Conservation (phyloP, 2,329 filamentous ascomycete species). For the Acephala macrosclerotiorum region DNA sequence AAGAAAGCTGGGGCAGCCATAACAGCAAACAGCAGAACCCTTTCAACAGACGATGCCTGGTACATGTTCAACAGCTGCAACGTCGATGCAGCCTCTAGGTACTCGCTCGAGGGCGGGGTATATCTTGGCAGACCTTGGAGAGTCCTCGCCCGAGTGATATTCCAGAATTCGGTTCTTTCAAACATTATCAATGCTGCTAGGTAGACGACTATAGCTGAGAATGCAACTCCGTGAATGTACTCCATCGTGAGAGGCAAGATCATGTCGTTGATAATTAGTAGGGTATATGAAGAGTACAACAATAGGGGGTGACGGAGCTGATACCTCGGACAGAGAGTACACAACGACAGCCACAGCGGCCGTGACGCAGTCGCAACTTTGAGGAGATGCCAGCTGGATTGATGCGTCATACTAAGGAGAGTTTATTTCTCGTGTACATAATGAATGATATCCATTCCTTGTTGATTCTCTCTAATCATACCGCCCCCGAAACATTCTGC, state of each 20-base stretch:
- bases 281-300: conserved; percentile 18
- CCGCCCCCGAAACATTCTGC: too few species aligned
- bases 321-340: conserved; percentile 10
- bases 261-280: background rate
- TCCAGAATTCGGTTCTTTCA: conserved; percentile 54
- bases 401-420: too few species aligned
- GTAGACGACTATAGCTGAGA: conserved; percentile 47
- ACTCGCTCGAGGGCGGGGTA: conserved; percentile 45
- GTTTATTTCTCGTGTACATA: too few species aligned
- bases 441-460: too few species aligned
- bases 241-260: background rate
- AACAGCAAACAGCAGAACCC: conserved; percentile 11
- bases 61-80: conserved; percentile 12
- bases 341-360: conserved; percentile 11
- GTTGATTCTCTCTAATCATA: too few species aligned
- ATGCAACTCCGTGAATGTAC: conserved; percentile 28
- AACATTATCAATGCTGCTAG: conserved; percentile 57
- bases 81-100: conserved; percentile 3
- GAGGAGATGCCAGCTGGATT: background rate
- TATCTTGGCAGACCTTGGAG: background rate
- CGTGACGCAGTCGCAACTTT: conserved; percentile 12
- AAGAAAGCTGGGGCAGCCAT: conserved; percentile 15
- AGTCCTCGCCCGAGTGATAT: conserved; percentile 54
- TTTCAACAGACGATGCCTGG: conserved; percentile 4
- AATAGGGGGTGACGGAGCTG: conserved; percentile 18